Base-by-base conservation (phyloP, 1,284 basidiomycete genomes). In the Sporisorium scitamineum region DNA sequence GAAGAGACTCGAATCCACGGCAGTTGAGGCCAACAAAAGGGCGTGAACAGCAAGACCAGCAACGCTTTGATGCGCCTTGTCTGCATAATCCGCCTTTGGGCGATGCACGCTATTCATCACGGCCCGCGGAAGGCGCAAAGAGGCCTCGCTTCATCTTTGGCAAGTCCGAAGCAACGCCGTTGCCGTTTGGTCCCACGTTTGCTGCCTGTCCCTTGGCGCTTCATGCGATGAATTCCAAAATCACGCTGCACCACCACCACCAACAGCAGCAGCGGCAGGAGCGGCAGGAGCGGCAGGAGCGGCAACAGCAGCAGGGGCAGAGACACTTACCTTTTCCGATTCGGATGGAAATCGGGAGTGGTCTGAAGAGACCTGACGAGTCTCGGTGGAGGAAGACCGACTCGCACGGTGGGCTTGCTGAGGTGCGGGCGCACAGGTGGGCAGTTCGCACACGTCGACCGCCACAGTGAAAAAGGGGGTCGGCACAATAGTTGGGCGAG, bases 111-210 rank as follows among this genome's bases (percentile, higher is more conserved):
- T 16, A 2, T 58, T 58, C 56, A 58, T 58, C 18, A 48, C 8
- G 37, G 31, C 45, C 26, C 22, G 44, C 51, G 50, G 48, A 61
- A 37, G 58, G 59, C 63, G 55, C 69, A 62, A 59, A 65, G 51
- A 62, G 31, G 58, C 62, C 69, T 63, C 57, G 32, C 41, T 65
- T 66, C 62, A 61, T 66, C 52, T 61, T 44, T 41, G 2, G 31
- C 27, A 34, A 16, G n/a, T 8, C 42, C 31, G 24, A 34, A 27
- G 11, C 56, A n/a, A 24, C 41, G 20, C 32, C 18, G 51, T 45
- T 51, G 31, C 37, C n/a, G n/a, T 4, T 39, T 2, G 39, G 39
- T 53, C 42, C 31, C 51, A 65, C 58, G 29, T 56, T 39, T 37
- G 31, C 24, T 22, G 39, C 24, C 24, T 55, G 27, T 31, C 24